These are phyloP conservation scores for Hortaea werneckii DNA, from an alignment of 2,329 filamentous ascomycete species.

Conservation along the genomic window DNA sequence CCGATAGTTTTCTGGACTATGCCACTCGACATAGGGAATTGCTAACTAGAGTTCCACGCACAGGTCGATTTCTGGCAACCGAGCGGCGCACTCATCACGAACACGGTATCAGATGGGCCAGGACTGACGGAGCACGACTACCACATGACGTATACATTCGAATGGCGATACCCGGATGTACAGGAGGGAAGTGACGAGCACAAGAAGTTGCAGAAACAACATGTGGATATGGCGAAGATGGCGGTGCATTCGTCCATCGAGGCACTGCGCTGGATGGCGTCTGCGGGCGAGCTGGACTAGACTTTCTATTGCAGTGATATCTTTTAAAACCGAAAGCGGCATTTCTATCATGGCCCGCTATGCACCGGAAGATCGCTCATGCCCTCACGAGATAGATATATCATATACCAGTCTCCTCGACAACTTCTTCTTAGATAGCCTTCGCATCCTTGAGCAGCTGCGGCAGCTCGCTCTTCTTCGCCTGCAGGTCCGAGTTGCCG, in stretches of 20 bases:
- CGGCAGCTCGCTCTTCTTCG: constrained; percentile 53
- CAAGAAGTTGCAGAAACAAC: constrained; percentile 12
- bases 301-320: not conserved
- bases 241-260: constrained; percentile 36
- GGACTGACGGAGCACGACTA: constrained; percentile 25
- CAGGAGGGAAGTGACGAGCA: constrained; percentile 27
- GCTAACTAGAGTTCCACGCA: too few species aligned
- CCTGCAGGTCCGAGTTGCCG: constrained; percentile 83
- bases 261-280: constrained; percentile 32
- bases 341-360: too few species aligned
- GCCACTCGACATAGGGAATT: too few species aligned
- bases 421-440: constrained; percentile 47
- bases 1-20: too few species aligned
- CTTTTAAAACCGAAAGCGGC: not conserved
- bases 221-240: constrained; percentile 23
- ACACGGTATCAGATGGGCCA: constrained; percentile 33
- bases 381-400: too few species aligned
- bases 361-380: too few species aligned
- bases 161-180: constrained; percentile 29
- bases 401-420: too few species aligned
- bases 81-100: constrained; percentile 34
- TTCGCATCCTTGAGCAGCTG: constrained; percentile 53
- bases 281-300: constrained; percentile 2
- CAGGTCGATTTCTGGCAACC: constrained; percentile 39
- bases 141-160: constrained; percentile 39